Evolutionary conservation across 805 yeast species (phyloP).

Genomic region (Priceomyces carsonii): DNA sequence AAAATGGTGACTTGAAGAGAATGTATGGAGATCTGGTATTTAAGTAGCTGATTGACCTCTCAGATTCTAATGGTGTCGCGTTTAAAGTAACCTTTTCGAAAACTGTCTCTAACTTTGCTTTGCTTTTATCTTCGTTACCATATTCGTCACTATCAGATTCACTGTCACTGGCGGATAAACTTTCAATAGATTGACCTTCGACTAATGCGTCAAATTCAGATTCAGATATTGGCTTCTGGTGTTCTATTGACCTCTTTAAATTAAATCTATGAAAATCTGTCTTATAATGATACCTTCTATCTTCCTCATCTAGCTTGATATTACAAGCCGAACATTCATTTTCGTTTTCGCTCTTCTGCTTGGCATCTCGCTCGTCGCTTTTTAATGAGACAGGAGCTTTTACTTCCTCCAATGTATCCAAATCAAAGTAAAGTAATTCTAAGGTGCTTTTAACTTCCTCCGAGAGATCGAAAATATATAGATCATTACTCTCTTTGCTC

Average conservation of each 20-base stretch:
- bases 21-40: constrained; percentile 73
- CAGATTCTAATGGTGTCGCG: constrained; percentile 25
- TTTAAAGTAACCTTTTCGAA: constrained; percentile 17
- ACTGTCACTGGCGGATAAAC: constrained; percentile 57
- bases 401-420: constrained; percentile 38
- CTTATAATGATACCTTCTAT: constrained; percentile 48
- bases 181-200: constrained; percentile 50
- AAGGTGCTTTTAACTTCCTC: constrained; percentile 44
- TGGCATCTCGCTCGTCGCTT: not conserved
- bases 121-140: constrained; percentile 10
- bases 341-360: not conserved
- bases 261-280: constrained; percentile 62
- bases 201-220: constrained; percentile 58
- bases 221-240: constrained; percentile 49
- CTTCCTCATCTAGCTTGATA: constrained; percentile 9
- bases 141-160: constrained; percentile 29
- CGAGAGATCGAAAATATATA: constrained; percentile 52
- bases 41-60: constrained; percentile 48
- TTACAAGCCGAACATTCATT: constrained; percentile 19
- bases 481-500: constrained; percentile 21
- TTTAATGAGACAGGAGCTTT: not conserved
- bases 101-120: constrained; percentile 18
- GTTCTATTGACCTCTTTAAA: constrained; percentile 50
- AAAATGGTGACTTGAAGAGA: constrained; percentile 49
- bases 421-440: constrained; percentile 56